phyloP scores from a whole-genome alignment of 148 eudicot species.

The Fallopia convolvulus region DNA sequence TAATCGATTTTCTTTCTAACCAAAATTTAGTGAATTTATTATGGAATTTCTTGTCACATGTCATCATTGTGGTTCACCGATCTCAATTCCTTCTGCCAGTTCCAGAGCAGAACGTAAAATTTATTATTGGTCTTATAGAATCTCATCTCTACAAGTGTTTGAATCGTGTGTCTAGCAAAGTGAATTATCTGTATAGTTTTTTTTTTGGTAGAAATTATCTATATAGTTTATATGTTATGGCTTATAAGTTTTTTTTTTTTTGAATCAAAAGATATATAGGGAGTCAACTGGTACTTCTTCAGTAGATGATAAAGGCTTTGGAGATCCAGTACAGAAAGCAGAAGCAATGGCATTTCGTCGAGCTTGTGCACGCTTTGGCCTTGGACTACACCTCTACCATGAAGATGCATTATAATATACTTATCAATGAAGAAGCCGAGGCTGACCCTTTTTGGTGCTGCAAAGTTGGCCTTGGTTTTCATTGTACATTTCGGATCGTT shows the following conservation, averaged over 20 bases:
- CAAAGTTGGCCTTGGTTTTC: not conserved
- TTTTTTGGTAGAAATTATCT: too few relatives aligned
- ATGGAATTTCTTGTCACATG: not conserved
- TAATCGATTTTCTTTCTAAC: not conserved
- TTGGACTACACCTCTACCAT: slow-evolving; percentile 92
- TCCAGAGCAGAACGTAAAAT: not conserved
- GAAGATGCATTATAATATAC: slow-evolving; percentile 51
- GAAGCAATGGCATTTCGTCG: slow-evolving; percentile 99
- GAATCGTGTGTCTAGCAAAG: not conserved
- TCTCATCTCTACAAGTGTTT: not conserved
- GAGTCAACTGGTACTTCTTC: slow-evolving; percentile 84
- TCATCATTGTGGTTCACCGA: not conserved
- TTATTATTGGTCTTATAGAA: not conserved
- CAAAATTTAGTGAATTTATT: not conserved
- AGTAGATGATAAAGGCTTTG: slow-evolving; percentile 42
- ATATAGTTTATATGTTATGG: not conserved
- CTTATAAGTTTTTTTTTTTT: not conserved
- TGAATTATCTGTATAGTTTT: not conserved
- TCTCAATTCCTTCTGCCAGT: not conserved
- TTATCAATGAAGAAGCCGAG: not conserved
- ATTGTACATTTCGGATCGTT: not conserved
- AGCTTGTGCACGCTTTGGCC: slow-evolving; percentile 97
- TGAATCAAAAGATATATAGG: slow-evolving; percentile 51
- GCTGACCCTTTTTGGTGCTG: not conserved
- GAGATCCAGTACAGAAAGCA: slow-evolving; percentile 89